Percentiles rank a stretch among this genome's conserved stretches.
These are phyloP conservation scores for Coccinonectria pachysandricola DNA, from an alignment of 2,329 filamentous ascomycete species.

Conservation along the genomic window DNA sequence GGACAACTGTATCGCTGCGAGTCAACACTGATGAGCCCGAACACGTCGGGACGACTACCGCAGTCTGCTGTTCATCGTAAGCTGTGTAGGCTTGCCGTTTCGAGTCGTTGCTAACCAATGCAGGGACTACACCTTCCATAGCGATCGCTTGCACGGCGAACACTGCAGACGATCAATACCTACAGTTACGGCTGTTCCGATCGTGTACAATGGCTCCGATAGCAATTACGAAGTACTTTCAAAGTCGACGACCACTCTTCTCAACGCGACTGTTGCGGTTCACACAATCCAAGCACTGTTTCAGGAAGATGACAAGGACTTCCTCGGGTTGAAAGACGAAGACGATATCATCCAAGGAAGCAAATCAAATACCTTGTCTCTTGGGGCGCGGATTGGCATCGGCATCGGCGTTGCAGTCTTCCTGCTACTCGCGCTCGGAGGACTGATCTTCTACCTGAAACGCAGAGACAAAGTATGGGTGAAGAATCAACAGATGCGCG, in stretches of 20 bases:
- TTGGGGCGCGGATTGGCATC: slow-evolving; percentile 25
- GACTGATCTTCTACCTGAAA: slow-evolving; percentile 16
- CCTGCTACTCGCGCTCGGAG: slow-evolving; percentile 19
- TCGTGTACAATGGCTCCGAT: slow-evolving; percentile 26
- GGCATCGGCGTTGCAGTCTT: slow-evolving; percentile 23
- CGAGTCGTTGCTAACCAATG: slow-evolving; percentile 7
- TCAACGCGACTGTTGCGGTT: slow-evolving; percentile 27
- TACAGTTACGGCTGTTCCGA: slow-evolving; percentile 27
- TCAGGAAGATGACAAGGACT: slow-evolving; percentile 24
- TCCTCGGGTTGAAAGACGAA: slow-evolving; percentile 24
- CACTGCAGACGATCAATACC: slow-evolving; percentile 26
- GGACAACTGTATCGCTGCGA: slow-evolving; percentile 27
- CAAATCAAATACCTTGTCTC: slow-evolving; percentile 12
- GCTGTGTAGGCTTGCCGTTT: slow-evolving; percentile 9
- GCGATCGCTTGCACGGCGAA: slow-evolving; percentile 23
- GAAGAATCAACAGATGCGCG: slow-evolving; percentile 11
- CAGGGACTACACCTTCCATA: slow-evolving; percentile 26
- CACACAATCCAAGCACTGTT: slow-evolving; percentile 29
- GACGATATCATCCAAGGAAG: slow-evolving; percentile 17
- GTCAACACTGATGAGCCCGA: slow-evolving; percentile 19
- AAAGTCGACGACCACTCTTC: slow-evolving; percentile 27
- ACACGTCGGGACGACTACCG: slow-evolving; percentile 26
- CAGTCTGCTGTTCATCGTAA: slow-evolving; percentile 32
- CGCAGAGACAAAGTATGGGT: slow-evolving; percentile 13
- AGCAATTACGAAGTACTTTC: slow-evolving; percentile 24